Percentiles rank a stretch among this genome's conserved stretches.
Evolutionary conservation across 257 asterid species (phyloP).

Genomic region (Fraxinus excelsior): DNA sequence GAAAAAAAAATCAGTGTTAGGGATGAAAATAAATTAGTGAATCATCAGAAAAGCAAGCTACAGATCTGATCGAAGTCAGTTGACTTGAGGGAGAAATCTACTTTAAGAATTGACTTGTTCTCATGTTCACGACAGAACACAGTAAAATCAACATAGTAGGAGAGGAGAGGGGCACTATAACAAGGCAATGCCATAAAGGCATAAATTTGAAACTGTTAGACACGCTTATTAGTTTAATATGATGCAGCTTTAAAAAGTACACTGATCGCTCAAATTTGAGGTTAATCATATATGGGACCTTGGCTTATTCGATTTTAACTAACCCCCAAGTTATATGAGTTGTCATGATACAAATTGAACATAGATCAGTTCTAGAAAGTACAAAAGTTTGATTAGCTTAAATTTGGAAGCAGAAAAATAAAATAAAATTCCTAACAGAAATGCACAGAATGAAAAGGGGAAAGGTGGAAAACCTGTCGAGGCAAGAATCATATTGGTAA

Average conservation of each 20-base stretch:
- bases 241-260: background rate
- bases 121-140: no score
- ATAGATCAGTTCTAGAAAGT: background rate
- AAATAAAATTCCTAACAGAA: background rate
- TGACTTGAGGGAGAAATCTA: background rate
- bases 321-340: background rate
- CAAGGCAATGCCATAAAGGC: no score
- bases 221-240: background rate
- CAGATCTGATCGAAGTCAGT: background rate
- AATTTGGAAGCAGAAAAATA: background rate
- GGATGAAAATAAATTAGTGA: no score
- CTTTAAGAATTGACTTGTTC: background rate
- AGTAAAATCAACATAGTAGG: no score
- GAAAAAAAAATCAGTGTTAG: background rate
- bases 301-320: background rate
- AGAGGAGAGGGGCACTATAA: no score
- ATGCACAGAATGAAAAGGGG: conserved; percentile 1
- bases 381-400: background rate
- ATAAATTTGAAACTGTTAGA: no score
- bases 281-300: background rate
- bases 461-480: conserved; percentile 54
- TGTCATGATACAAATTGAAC: background rate
- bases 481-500: conserved; percentile 79
- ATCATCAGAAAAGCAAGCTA: background rate
- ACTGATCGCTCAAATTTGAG: background rate